Percentiles rank a stretch among this genome's conserved stretches.
Conservation (phyloP, 2,329 filamentous ascomycete genomes). For the Colletotrichum sp. region DNA sequence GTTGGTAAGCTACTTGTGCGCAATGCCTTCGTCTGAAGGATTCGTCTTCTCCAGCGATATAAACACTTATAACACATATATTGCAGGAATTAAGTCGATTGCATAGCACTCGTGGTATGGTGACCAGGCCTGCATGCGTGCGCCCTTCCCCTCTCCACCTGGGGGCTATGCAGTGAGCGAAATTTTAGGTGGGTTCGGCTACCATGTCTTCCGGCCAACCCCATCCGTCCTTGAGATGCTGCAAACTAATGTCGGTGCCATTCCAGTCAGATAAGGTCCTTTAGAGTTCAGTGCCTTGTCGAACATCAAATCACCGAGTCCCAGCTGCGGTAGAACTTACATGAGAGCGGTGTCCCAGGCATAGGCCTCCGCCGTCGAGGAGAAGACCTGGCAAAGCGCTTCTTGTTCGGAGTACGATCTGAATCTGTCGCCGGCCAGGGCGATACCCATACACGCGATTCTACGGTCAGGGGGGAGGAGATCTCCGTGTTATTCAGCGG, state of each 20-base stretch:
- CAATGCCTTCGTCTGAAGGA: not conserved
- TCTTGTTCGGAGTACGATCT: constrained; percentile 36
- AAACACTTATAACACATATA: not conserved
- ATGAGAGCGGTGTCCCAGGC: not conserved
- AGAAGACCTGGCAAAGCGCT: constrained; percentile 36
- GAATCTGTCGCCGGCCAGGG: constrained; percentile 41
- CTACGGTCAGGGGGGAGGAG: not conserved
- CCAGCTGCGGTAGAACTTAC: not conserved
- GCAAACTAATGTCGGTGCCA: not conserved
- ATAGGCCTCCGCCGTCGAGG: constrained; percentile 24
- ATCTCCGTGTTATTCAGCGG: not conserved
- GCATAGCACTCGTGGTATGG: not conserved
- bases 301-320: not conserved
- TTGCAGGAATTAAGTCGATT: not conserved
- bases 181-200: not conserved
- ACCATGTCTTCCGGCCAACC: not conserved
- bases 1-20: not conserved
- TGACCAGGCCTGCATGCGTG: not conserved
- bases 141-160: not conserved
- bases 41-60: not conserved
- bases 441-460: constrained; percentile 29
- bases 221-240: not conserved
- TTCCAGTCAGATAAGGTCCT: not conserved
- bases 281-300: not conserved
- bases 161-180: not conserved